phyloP scores from a whole-genome alignment of 2,329 filamentous ascomycete species.

The Aspergillus puulaauensis region DNA sequence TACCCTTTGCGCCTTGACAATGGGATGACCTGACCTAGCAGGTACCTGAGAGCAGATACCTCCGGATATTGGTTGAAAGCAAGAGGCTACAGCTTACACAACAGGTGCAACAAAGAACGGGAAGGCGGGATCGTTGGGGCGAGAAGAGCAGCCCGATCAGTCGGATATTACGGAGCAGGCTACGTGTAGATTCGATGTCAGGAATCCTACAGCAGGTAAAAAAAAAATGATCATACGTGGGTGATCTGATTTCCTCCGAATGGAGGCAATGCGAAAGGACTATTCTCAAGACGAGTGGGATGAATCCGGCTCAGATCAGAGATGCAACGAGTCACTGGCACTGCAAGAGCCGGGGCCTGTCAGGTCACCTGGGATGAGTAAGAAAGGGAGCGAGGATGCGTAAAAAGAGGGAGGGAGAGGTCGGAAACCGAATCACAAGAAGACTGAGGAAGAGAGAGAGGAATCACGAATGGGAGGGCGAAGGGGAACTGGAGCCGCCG shows the following conservation, averaged over 20 bases:
- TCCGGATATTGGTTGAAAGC: conserved; percentile 8
- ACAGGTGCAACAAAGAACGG: background rate
- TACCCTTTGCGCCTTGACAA: background rate
- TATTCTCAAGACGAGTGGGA: background rate
- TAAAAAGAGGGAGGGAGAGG: conserved; percentile 5
- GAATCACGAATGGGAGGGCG: conserved; percentile 16
- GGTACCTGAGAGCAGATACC: conserved; percentile 1
- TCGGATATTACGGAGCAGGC: background rate
- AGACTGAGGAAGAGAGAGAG: background rate
- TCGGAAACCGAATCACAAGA: background rate
- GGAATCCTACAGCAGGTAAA: background rate
- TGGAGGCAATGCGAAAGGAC: background rate
- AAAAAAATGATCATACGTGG: background rate
- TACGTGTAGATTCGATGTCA: conserved; percentile 2
- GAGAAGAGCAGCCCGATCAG: conserved; percentile 1
- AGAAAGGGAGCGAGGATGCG: background rate
- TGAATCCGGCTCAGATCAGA: background rate
- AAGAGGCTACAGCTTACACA: conserved; percentile 4
- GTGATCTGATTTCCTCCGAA: background rate
- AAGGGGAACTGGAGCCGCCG: conserved; percentile 20
- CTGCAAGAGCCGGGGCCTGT: background rate
- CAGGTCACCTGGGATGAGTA: conserved; percentile 7
- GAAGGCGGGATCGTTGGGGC: background rate
- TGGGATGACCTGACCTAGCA: background rate
- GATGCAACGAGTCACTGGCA: background rate